Conservation (phyloP, 2,329 filamentous ascomycete genomes). For the Neobulgaria alba region DNA sequence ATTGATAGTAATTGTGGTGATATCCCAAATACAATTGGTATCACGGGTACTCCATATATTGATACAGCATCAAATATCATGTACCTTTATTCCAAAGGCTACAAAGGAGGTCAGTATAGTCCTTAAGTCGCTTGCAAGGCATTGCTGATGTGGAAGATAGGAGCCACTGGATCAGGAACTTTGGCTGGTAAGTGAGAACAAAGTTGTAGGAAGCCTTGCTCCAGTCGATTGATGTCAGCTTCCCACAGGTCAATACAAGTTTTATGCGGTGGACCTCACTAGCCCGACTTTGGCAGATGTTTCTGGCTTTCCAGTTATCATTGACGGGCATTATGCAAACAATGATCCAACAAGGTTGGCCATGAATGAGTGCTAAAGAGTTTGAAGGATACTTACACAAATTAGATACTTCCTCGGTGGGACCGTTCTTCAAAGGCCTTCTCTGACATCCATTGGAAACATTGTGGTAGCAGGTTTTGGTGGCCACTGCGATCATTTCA, state of each 20-base stretch:
- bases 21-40: conserved; percentile 12
- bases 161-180: not conserved
- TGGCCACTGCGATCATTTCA: conserved; percentile 14
- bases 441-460: conserved; percentile 5
- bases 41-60: conserved; percentile 15
- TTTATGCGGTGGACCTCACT: conserved; percentile 12
- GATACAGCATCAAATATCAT: conserved; percentile 11
- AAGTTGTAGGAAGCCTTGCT: too few relatives aligned
- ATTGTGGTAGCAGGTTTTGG: conserved; percentile 11
- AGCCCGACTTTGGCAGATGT: conserved; percentile 6
- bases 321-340: conserved; percentile 9
- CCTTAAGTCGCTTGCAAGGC: too few relatives aligned
- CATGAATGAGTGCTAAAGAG: too few relatives aligned
- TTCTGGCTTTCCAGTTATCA: conserved; percentile 6
- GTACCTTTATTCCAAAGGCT: conserved; percentile 15
- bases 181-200: not conserved
- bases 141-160: not conserved
- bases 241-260: conserved; percentile 10
- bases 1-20: conserved; percentile 5
- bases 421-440: conserved; percentile 11
- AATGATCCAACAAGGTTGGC: conserved; percentile 5
- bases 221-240: not conserved
- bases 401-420: conserved; percentile 15
- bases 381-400: too few relatives aligned
- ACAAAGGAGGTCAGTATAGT: conserved; percentile 3